A percentile compares a stretch with the other conserved stretches of the same genome.
These are phyloP conservation scores for Cytospora leucostoma DNA, from an alignment of 2,329 filamentous ascomycete genomes.

Conservation along the genomic window DNA sequence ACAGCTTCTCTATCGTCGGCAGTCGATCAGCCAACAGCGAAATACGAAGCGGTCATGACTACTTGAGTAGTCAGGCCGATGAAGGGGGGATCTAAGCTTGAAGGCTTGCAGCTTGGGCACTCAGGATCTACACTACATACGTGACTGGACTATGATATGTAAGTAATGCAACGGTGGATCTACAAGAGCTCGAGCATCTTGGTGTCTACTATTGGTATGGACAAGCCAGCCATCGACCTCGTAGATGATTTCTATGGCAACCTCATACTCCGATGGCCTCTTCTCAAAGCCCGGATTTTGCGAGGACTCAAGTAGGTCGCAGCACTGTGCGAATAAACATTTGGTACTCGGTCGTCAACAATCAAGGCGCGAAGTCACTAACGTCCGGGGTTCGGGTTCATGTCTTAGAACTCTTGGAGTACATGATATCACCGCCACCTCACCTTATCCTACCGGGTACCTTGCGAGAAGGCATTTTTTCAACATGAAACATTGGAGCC, in stretches of 20 bases:
- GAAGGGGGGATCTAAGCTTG: not conserved
- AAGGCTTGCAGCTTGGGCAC: not conserved
- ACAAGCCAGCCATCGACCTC: not conserved
- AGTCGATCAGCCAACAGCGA: too few species aligned
- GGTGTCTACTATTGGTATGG: not conserved
- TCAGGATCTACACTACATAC: not conserved
- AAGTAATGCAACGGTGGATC: not conserved
- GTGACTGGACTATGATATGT: not conserved
- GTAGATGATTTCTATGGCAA: not conserved
- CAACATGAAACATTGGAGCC: not conserved
- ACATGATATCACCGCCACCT: slow-evolving; percentile 22
- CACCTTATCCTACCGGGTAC: not conserved
- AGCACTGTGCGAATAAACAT: not conserved
- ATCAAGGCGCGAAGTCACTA: not conserved
- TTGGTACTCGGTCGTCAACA: not conserved
- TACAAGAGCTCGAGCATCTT: not conserved
- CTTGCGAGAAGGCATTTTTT: not conserved
- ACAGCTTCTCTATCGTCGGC: not conserved
- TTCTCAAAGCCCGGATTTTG: not conserved
- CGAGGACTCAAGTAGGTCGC: not conserved
- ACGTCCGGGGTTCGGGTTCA: not conserved
- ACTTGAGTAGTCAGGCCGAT: not conserved
- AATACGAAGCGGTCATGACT: too few species aligned
- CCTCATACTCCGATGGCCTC: not conserved
- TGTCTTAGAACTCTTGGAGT: not conserved